phyloP scores from a whole-genome alignment of 805 yeast genomes.

The Lachancea waltii region DNA sequence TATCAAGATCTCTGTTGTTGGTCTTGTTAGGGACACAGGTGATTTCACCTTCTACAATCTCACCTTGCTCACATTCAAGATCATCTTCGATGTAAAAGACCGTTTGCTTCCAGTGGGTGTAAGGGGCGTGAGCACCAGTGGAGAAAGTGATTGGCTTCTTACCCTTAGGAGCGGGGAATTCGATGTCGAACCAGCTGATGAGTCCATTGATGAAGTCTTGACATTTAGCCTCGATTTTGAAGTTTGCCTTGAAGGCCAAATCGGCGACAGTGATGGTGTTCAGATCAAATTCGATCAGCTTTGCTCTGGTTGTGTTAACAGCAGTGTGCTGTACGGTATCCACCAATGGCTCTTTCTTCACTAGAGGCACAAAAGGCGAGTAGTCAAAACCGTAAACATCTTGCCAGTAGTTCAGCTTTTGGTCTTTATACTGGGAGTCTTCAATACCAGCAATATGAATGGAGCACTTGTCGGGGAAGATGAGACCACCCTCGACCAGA shows the following conservation, averaged over 20 bases:
- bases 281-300: conserved; percentile 76
- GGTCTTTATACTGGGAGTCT: conserved; percentile 86
- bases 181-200: conserved; percentile 92
- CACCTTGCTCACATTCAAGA: conserved; percentile 70
- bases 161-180: conserved; percentile 55
- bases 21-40: conserved; percentile 66
- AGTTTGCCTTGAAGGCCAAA: conserved; percentile 66
- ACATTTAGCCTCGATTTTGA: conserved; percentile 65
- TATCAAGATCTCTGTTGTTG: conserved; percentile 88
- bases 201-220: conserved; percentile 83
- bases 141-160: conserved; percentile 65
- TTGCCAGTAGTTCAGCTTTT: conserved; percentile 91
- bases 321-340: conserved; percentile 82
- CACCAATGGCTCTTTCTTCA: conserved; percentile 90
- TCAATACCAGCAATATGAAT: conserved; percentile 89
- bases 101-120: conserved; percentile 99
- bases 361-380: conserved; percentile 78
- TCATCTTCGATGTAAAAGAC: conserved; percentile 86
- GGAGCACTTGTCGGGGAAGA: conserved; percentile 89
- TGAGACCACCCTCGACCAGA: conserved; percentile 70
- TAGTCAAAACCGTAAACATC: conserved; percentile 96
- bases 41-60: conserved; percentile 61
- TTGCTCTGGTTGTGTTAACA: conserved; percentile 65
- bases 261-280: conserved; percentile 83
- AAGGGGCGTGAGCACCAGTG: conserved; percentile 89